Evolutionary conservation across 2,329 filamentous ascomycete genomes (phyloP), one percentile per base, ranked within the genome.

Genomic region (Cordyceps cicadae): DNA sequence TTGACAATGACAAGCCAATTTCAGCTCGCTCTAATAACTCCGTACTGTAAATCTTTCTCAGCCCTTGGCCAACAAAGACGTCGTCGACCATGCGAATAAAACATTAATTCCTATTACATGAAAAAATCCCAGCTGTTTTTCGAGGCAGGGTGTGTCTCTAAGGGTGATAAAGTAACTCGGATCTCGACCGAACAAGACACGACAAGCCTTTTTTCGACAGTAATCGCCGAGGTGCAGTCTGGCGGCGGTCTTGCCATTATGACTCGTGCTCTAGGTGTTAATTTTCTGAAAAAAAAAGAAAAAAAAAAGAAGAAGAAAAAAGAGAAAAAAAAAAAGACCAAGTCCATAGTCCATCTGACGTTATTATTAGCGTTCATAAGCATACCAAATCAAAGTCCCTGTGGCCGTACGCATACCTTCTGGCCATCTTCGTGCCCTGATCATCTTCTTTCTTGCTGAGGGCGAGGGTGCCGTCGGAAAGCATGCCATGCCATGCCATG

Each of bases 101-200:
- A 4, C 29, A 56, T 41, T 21, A 34, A 48, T 50, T 57, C 34
- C 1, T 37, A 37, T 37, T 37, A 37, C 34, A 50, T 12, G 21
- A 32, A 46, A 37, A 57, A 34, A 19, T 49, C 45, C 11, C 39
- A 46, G 39, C 29, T 50, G 46, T 43, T 43, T 11, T 14, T 46
- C 39, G 24, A 24, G 24, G 21, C 21, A 19, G 45, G 55, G 55
- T 15, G 56, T 51, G 48, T 34, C 15, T 52, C n/a, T 59, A 17
- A 17, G 14, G 39, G 14, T n/a, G n/a, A 59, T 37, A 14, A 26
- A 45, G 41, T 41, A 51, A 51, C 21, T 51, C 56, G 56, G 56
- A 59, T 52, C 56, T 52, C 56, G 56, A 59, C 56, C 56, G 56
- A 59, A 24, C 24, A 24, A 43, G 56, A 39, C n/a, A 46, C 50